Evolutionary conservation across 169 alveolate genomes (phyloP).

Genomic region (Cryptosporidium baileyi): DNA sequence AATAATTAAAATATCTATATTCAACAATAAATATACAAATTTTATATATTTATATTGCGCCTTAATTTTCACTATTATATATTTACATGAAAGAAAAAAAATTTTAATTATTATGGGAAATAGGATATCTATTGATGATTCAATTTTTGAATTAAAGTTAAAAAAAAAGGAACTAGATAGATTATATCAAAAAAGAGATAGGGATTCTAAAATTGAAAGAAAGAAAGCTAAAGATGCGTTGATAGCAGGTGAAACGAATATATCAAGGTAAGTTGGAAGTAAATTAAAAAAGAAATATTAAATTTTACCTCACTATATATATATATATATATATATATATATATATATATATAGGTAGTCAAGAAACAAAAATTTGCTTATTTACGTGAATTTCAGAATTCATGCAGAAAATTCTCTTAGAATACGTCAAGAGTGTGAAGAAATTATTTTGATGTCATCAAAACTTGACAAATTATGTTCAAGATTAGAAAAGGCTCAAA

Average conservation of each 20-base stretch:
- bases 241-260: constrained; percentile 25
- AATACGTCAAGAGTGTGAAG: constrained; percentile 42
- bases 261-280: constrained; percentile 50
- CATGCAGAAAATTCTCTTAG: constrained; percentile 56
- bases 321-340: no score
- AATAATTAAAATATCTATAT: no score
- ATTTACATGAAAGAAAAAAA: no score
- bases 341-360: no score
- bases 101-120: constrained; percentile 56
- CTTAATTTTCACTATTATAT: neutral
- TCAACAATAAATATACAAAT: no score
- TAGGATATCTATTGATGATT: constrained; percentile 51
- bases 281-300: no score
- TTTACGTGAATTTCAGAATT: neutral
- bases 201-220: constrained; percentile 36
- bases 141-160: constrained; percentile 60
- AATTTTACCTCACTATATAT: no score
- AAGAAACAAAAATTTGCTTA: no score
- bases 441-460: constrained; percentile 38
- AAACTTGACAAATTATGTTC: constrained; percentile 47
- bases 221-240: constrained; percentile 58
- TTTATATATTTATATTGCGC: neutral
- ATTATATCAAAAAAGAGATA: constrained; percentile 26
- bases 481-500: constrained; percentile 42
- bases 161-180: constrained; percentile 49